Conservation (phyloP, 2,329 filamentous ascomycete genomes). For the Aspergillus persii region DNA sequence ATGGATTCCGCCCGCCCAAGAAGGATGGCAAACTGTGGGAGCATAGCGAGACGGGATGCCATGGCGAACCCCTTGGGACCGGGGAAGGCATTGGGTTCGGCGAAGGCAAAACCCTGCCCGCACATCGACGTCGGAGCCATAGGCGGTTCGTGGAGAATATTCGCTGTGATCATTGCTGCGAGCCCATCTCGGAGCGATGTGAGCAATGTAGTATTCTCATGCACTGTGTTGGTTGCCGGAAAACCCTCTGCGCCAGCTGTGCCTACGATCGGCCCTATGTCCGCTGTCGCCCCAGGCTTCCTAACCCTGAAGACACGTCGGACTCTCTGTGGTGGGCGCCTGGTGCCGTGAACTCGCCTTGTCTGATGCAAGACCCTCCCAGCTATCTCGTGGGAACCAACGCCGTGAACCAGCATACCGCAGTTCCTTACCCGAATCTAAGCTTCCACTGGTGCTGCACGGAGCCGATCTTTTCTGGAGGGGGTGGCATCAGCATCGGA, state of each 20-base stretch:
- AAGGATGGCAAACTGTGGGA: conserved; percentile 57
- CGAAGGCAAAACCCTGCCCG: conserved; percentile 55
- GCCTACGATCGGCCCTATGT: conserved; percentile 55
- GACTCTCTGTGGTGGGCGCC: conserved; percentile 60
- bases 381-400: conserved; percentile 28
- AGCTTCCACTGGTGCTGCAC: conserved; percentile 61
- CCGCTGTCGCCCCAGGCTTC: conserved; percentile 21
- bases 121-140: conserved; percentile 55
- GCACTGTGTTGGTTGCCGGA: conserved; percentile 61
- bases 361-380: conserved; percentile 56
- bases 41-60: conserved; percentile 52
- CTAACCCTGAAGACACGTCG: conserved; percentile 13
- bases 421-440: conserved; percentile 46
- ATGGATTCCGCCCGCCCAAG: conserved; percentile 27
- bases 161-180: conserved; percentile 55
- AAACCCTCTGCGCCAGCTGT: conserved; percentile 60
- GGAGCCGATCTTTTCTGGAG: conserved; percentile 59
- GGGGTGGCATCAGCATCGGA: conserved; percentile 57
- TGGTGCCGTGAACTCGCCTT: conserved; percentile 54
- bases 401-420: conserved; percentile 34
- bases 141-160: conserved; percentile 52
- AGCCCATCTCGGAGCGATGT: conserved; percentile 55
- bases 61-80: conserved; percentile 56
- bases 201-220: conserved; percentile 61
- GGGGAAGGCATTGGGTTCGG: conserved; percentile 43